Conservation (phyloP, 768 basidiomycete species). For the Hemileccinum rubropunctum region DNA sequence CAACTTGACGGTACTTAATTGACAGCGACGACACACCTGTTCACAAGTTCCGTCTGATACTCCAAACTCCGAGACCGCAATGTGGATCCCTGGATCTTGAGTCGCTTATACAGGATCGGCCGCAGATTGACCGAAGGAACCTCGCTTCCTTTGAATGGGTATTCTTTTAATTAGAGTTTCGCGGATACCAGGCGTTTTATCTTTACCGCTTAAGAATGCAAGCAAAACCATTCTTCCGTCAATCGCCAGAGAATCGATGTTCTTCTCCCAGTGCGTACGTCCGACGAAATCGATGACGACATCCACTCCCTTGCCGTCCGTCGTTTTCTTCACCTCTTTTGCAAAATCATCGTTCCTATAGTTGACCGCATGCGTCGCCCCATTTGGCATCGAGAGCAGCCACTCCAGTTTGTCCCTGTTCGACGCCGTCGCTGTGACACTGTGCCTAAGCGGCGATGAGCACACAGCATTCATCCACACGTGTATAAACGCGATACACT, state of each 20-base stretch:
- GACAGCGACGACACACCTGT: slow-evolving; percentile 39
- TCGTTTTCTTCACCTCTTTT: slow-evolving; percentile 64
- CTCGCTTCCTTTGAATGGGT: slow-evolving; percentile 42
- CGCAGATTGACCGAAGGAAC: slow-evolving; percentile 53
- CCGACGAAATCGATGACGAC: slow-evolving; percentile 86
- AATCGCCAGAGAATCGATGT: slow-evolving; percentile 62
- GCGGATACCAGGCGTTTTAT: slow-evolving; percentile 10
- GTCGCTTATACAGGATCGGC: slow-evolving; percentile 78
- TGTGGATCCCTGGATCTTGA: slow-evolving; percentile 87
- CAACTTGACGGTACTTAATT: neutral
- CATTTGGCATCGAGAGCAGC: slow-evolving; percentile 62
- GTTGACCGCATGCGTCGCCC: slow-evolving; percentile 76
- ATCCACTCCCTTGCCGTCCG: slow-evolving; percentile 70
- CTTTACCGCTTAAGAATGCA: slow-evolving; percentile 61
- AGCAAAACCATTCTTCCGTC: slow-evolving; percentile 78
- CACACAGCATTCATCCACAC: neutral
- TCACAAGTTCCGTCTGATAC: slow-evolving; percentile 76
- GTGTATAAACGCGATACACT: slow-evolving; percentile 30
- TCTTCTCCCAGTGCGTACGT: slow-evolving; percentile 68
- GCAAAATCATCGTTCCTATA: slow-evolving; percentile 86
- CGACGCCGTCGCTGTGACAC: slow-evolving; percentile 85
- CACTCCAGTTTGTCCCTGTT: slow-evolving; percentile 78
- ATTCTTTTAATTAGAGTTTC: slow-evolving; percentile 20
- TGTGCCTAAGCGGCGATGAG: slow-evolving; percentile 40
- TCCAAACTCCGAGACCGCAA: slow-evolving; percentile 68